phyloP scores from a whole-genome alignment of 176 grass and related monocot species.

The Cenchrus fungigraminus region DNA sequence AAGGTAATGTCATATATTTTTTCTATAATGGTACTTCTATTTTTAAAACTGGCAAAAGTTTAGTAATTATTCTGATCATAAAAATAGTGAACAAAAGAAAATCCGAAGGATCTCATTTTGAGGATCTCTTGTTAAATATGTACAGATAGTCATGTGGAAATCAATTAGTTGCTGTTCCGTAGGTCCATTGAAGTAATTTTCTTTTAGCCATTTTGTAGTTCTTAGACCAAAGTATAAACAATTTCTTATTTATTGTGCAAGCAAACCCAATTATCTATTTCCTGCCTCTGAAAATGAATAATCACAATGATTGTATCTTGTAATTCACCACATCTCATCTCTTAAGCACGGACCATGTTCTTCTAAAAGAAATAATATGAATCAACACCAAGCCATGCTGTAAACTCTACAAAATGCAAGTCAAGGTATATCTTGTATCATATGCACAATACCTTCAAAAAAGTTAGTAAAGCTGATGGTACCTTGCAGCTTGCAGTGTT shows the following conservation, averaged over 20 bases:
- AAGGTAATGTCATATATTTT: slow-evolving; percentile 52
- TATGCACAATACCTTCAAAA: not conserved
- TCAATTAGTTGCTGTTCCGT: slow-evolving; percentile 1
- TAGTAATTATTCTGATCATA: not conserved
- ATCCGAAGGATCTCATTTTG: not conserved
- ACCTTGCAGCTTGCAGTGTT: slow-evolving; percentile 76
- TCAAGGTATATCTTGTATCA: not conserved
- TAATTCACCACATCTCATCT: not conserved
- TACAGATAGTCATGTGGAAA: not conserved
- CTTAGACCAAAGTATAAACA: not conserved
- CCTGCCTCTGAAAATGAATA: not conserved
- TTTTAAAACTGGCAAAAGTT: not conserved
- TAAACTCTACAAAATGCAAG: not conserved
- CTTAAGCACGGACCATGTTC: not conserved
- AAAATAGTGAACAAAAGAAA: slow-evolving; percentile 16
- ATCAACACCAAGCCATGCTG: not conserved
- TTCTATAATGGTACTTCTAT: not conserved
- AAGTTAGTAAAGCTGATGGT: slow-evolving; percentile 32
- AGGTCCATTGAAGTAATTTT: not conserved
- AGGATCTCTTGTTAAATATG: not conserved
- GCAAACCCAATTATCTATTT: not conserved
- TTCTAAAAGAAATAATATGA: slow-evolving; percentile 2
- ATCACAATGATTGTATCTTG: not conserved
- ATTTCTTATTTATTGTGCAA: not conserved
- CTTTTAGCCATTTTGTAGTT: slow-evolving; percentile 16